Conservation (phyloP, 768 basidiomycete genomes). For the Lactarius tabidus region DNA sequence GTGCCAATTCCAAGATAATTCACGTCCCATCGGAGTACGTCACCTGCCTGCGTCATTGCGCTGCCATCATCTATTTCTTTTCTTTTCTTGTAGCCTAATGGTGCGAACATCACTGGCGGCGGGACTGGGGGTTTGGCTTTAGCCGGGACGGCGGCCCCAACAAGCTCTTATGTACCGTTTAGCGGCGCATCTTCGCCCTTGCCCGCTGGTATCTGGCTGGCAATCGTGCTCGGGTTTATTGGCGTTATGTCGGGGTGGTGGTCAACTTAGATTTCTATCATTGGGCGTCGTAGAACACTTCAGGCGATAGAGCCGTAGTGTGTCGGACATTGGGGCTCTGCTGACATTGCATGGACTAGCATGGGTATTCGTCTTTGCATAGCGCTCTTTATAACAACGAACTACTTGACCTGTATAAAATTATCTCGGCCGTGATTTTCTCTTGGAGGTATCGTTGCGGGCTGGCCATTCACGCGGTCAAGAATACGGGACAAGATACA, state of each 20-base stretch:
- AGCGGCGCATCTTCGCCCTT: slow-evolving; percentile 17
- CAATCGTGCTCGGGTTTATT: slow-evolving; percentile 11
- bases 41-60: slow-evolving; percentile 10
- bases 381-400: not conserved
- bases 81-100: slow-evolving; percentile 50
- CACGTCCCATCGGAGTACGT: slow-evolving; percentile 62
- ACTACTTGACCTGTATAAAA: not conserved
- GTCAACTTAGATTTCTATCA: slow-evolving; percentile 1
- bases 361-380: not conserved
- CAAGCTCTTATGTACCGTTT: slow-evolving; percentile 18
- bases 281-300: not conserved
- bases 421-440: not conserved
- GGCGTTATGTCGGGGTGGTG: slow-evolving; percentile 9
- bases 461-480: slow-evolving; percentile 7
- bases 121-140: slow-evolving; percentile 53
- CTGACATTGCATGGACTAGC: not conserved
- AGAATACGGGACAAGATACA: slow-evolving; percentile 14
- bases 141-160: slow-evolving; percentile 1
- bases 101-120: slow-evolving; percentile 65
- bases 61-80: slow-evolving; percentile 4
- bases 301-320: not conserved
- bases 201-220: slow-evolving; percentile 12
- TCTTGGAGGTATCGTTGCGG: not conserved
- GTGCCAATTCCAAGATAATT: slow-evolving; percentile 62
- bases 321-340: not conserved